Conservation (phyloP, 192 early-diverging fungal genomes). For the Coemansia sp. region DNA sequence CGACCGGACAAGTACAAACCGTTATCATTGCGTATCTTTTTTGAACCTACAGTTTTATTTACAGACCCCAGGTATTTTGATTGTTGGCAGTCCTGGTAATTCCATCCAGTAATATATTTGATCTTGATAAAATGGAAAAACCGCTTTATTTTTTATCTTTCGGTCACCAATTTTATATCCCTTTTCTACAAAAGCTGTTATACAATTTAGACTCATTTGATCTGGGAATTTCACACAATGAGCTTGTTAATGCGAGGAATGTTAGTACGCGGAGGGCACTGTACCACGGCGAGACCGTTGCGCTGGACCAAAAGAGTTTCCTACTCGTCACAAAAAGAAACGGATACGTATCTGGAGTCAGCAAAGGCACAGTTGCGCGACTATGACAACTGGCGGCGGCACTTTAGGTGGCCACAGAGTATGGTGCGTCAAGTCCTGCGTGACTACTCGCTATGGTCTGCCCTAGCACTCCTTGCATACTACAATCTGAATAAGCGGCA, state of each 20-base stretch:
- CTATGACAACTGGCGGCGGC: constrained; percentile 41
- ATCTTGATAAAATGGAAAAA: too few species aligned
- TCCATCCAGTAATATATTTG: too few species aligned
- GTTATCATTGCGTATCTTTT: too few species aligned
- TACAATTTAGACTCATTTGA: too few species aligned
- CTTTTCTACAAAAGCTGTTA: too few species aligned
- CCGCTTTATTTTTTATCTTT: too few species aligned
- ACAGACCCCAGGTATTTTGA: too few species aligned
- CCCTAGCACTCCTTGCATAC: constrained; percentile 35
- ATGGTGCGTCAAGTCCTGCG: constrained; percentile 14
- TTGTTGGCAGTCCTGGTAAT: too few species aligned
- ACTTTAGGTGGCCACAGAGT: constrained; percentile 38
- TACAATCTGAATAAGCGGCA: constrained; percentile 34
- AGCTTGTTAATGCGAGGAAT: not conserved
- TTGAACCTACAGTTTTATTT: too few species aligned
- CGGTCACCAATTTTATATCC: too few species aligned
- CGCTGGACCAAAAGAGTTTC: not conserved
- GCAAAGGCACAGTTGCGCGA: constrained; percentile 40
- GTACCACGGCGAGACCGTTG: not conserved
- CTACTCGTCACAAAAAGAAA: not conserved
- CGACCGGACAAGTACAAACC: too few species aligned
- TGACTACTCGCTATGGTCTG: constrained; percentile 45
- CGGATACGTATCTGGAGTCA: constrained; percentile 18
- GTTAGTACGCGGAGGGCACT: not conserved
- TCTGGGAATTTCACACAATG: not conserved